Base-by-base conservation (phyloP, 1,284 basidiomycete species). In the Trametes sp. region DNA sequence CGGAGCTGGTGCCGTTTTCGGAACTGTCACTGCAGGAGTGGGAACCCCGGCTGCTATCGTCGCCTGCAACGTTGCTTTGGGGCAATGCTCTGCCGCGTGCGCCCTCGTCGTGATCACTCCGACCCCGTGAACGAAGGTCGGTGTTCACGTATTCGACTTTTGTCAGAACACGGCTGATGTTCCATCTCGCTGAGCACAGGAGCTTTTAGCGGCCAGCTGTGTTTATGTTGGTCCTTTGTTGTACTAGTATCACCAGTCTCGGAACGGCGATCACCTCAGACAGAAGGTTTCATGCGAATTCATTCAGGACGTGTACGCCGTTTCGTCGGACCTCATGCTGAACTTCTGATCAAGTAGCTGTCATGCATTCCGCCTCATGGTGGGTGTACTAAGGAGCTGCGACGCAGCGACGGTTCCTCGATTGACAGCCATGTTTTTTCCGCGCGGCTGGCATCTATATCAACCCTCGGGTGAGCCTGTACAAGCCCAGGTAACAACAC, bases 1-100 rank as follows among this genome's bases (percentile, higher is more conserved):
- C 0, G 84, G 71, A 0, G 86, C 85, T 0, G 85, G 86, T 0
- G 74, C 79, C 54, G 78, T 77, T 0, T 87, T 87, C 56, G 85
- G 85, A 0, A 78, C 77, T 4, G 81, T 85, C 19, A 68, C 84
- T 9, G 66, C 82, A 44, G 74, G 81, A 49, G 70, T 72, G 42
- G 78, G 67, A 0, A 79, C 74, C 0, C 84, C 85, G 1, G 75
- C 83, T 1, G 81, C 76, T 10, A 77, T 84, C 48, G 0, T 85
- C 0, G 84, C 64, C 0, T 88, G 86, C 67, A 88, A 87, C 59
- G 69, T 74, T 0, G 84, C 69, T 0, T 73, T 86, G 1, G 86
- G 86, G 0, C 78, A 75, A 2, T 77, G 74, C 66, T 72, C 70
- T 11, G 69, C 73, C 4, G 67, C 71, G 6, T 75, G 74, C 53